A percentile compares a stretch with the other conserved stretches of the same genome.
These are phyloP conservation scores for Nematocida sp. DNA, from an alignment of 371 early-diverging fungal genomes.

Conservation along the genomic window DNA sequence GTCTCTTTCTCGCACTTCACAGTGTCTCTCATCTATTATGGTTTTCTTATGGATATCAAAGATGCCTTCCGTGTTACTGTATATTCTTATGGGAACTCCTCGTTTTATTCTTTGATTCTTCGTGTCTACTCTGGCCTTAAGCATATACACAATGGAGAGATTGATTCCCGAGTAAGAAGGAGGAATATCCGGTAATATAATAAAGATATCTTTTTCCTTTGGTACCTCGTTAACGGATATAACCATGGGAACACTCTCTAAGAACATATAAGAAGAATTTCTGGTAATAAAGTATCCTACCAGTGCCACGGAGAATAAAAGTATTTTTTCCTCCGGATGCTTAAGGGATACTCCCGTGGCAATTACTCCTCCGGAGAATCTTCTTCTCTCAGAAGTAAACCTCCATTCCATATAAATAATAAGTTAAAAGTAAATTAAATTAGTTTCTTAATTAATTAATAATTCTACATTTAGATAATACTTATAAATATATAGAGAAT, in stretches of 20 bases:
- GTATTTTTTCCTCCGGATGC: slow-evolving; percentile 4
- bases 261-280: neutral
- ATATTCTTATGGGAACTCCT: no score
- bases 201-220: slow-evolving; percentile 1
- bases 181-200: slow-evolving; percentile 37
- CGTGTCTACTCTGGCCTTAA: slow-evolving; percentile 20
- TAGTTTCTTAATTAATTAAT: no score
- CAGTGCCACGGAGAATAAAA: slow-evolving; percentile 18
- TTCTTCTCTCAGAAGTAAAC: neutral
- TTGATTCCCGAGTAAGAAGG: slow-evolving; percentile 31
- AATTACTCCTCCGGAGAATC: slow-evolving; percentile 16
- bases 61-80: no score
- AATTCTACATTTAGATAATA: no score
- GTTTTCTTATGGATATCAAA: no score
- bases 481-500: no score
- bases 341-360: slow-evolving; percentile 1
- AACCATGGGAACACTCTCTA: slow-evolving; percentile 24
- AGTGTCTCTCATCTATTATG: no score
- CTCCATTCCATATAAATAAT: slow-evolving; percentile 32
- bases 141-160: slow-evolving; percentile 27
- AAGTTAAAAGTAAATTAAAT: no score
- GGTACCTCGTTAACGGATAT: neutral
- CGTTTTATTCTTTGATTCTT: no score
- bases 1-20: no score
- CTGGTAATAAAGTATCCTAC: slow-evolving; percentile 12